Conservation (phyloP, 257 asterid genomes). For the Catharanthus roseus region DNA sequence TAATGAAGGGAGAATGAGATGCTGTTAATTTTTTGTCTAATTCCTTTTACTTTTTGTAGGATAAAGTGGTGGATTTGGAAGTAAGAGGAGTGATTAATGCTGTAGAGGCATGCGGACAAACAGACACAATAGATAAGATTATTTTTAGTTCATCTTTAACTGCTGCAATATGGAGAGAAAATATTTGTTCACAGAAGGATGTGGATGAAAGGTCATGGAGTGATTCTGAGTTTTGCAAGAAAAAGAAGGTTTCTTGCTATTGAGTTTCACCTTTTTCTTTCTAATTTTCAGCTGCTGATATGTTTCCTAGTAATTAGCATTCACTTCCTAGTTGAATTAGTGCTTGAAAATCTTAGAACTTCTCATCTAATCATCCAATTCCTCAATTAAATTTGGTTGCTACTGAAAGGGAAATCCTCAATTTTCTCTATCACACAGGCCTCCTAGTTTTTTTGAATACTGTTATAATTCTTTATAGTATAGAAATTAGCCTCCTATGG, state of each 20-base stretch:
- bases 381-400: background rate
- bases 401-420: too few species aligned
- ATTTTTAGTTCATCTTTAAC: slow-evolving; percentile 41
- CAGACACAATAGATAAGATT: slow-evolving; percentile 29
- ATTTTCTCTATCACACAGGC: too few species aligned
- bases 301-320: background rate
- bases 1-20: too few species aligned
- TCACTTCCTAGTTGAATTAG: background rate
- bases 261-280: background rate
- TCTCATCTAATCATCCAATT: background rate
- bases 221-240: slow-evolving; percentile 32
- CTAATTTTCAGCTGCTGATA: background rate
- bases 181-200: slow-evolving; percentile 27
- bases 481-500: too few species aligned
- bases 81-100: slow-evolving; percentile 38
- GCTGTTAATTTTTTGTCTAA: background rate
- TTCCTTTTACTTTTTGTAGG: slow-evolving; percentile 19
- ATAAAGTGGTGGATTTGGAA: slow-evolving; percentile 31
- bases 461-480: too few species aligned
- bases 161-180: slow-evolving; percentile 41
- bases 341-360: background rate
- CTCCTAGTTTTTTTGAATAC: too few species aligned
- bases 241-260: slow-evolving; percentile 25
- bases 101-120: slow-evolving; percentile 44
- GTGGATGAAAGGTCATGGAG: slow-evolving; percentile 46